These are phyloP conservation scores for Priceomyces haplophilus DNA, from an alignment of 805 yeast genomes.

Conservation along the genomic window DNA sequence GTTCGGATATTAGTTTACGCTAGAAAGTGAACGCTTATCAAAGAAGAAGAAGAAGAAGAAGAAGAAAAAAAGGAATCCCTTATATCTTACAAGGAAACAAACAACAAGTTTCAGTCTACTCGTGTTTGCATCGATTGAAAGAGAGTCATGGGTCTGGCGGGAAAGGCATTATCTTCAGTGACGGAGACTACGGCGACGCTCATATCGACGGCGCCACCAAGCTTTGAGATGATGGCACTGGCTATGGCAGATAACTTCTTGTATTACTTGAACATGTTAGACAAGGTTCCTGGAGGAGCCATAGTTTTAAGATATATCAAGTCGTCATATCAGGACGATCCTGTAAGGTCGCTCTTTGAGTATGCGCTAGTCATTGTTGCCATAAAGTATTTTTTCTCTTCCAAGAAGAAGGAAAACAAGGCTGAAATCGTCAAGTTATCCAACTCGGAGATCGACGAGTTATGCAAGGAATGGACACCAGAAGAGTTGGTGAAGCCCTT, in stretches of 20 bases:
- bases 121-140: too few species aligned
- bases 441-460: constrained; percentile 68
- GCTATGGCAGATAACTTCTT: constrained; percentile 33
- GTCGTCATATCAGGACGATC: constrained; percentile 90
- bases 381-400: constrained; percentile 73
- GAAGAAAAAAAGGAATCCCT: too few species aligned
- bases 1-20: too few species aligned
- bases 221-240: constrained; percentile 34
- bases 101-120: background rate
- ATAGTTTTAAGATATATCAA: constrained; percentile 66
- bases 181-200: constrained; percentile 26
- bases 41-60: background rate
- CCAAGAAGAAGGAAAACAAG: constrained; percentile 73
- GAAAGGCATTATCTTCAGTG: constrained; percentile 15
- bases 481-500: constrained; percentile 69
- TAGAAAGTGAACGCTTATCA: too few species aligned
- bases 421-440: constrained; percentile 62
- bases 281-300: constrained; percentile 54
- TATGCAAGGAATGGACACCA: constrained; percentile 90
- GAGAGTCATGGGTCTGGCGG: constrained; percentile 1
- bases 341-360: constrained; percentile 83
- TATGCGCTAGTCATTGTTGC: constrained; percentile 75
- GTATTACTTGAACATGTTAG: constrained; percentile 33
- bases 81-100: background rate
- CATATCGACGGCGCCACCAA: constrained; percentile 32